Percentiles rank a stretch among this genome's conserved stretches.
These are phyloP conservation scores for Ephemerocybe angulata DNA, from an alignment of 768 basidiomycete species.

Conservation along the genomic window DNA sequence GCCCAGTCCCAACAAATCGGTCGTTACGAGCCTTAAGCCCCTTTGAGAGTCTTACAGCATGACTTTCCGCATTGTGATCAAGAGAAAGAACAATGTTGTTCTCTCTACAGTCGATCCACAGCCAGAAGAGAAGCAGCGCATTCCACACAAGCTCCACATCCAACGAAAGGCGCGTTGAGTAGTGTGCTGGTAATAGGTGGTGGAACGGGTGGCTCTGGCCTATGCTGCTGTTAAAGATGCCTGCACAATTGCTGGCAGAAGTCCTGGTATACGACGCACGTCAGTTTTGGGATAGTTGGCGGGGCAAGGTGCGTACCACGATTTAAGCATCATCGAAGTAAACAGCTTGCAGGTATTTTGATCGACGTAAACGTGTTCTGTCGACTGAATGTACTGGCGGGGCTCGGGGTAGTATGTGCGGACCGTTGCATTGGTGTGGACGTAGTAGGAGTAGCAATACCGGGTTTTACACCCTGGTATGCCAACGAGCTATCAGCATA, in stretches of 20 bases:
- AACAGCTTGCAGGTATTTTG: conserved; percentile 6
- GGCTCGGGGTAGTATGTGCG: conserved; percentile 18
- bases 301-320: too few species aligned
- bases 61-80: conserved; percentile 13
- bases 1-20: conserved; percentile 23
- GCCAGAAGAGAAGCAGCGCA: conserved; percentile 19
- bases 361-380: conserved; percentile 9
- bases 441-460: conserved; percentile 27
- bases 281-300: too few species aligned
- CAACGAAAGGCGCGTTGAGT: not conserved
- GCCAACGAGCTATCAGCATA: not conserved
- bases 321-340: conserved; percentile 14
- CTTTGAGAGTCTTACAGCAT: conserved; percentile 15
- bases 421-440: conserved; percentile 14
- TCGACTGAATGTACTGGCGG: conserved; percentile 6
- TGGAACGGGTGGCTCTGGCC: not conserved
- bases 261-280: too few species aligned
- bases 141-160: conserved; percentile 22
- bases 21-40: conserved; percentile 22
- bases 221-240: conserved; percentile 23
- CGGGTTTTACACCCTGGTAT: conserved; percentile 23
- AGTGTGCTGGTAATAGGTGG: conserved; percentile 11
- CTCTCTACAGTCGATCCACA: conserved; percentile 18
- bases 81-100: conserved; percentile 13
- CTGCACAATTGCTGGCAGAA: conserved; percentile 27